Percentiles rank a stretch among this genome's conserved stretches.
These are phyloP conservation scores for Fusarium anthophilum DNA, from an alignment of 2,329 filamentous ascomycete genomes.

Conservation along the genomic window DNA sequence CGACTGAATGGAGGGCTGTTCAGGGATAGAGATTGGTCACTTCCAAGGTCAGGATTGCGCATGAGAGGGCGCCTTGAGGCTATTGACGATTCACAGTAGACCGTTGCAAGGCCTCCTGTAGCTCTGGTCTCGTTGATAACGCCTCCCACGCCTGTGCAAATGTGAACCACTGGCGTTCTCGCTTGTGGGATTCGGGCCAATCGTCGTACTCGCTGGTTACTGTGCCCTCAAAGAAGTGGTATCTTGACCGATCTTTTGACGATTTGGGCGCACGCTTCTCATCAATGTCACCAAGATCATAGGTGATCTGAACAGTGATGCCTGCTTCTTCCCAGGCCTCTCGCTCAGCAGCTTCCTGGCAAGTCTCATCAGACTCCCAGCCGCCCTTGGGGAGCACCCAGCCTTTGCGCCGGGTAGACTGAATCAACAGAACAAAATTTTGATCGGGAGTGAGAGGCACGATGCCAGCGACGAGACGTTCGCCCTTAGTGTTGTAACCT, in stretches of 20 bases:
- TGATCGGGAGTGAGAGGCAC: slow-evolving; percentile 90
- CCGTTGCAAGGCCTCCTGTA: slow-evolving; percentile 85
- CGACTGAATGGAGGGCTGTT: neutral
- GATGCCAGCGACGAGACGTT: slow-evolving; percentile 93
- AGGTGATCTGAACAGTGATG: slow-evolving; percentile 84
- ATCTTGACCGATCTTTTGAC: slow-evolving; percentile 70
- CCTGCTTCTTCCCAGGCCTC: slow-evolving; percentile 99
- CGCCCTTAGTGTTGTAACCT: slow-evolving; percentile 94
- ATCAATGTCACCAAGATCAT: slow-evolving; percentile 85
- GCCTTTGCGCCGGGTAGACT: slow-evolving; percentile 87
- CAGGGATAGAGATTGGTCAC: neutral
- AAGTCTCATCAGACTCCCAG: slow-evolving; percentile 95
- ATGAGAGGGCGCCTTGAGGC: slow-evolving; percentile 8
- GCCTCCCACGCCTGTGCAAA: slow-evolving; percentile 83
- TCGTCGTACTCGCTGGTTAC: slow-evolving; percentile 85
- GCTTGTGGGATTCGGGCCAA: slow-evolving; percentile 95
- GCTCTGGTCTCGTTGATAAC: slow-evolving; percentile 81
- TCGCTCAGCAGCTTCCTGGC: slow-evolving; percentile 82
- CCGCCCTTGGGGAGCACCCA: slow-evolving; percentile 99
- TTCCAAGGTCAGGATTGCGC: neutral
- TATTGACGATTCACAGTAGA: slow-evolving; percentile 71
- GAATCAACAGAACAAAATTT: slow-evolving; percentile 89
- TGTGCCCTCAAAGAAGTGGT: slow-evolving; percentile 87
- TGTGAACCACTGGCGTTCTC: slow-evolving; percentile 88
- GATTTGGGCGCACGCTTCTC: slow-evolving; percentile 84